phyloP scores from a whole-genome alignment of 2,329 filamentous ascomycete species.

The Fusarium torreyae region DNA sequence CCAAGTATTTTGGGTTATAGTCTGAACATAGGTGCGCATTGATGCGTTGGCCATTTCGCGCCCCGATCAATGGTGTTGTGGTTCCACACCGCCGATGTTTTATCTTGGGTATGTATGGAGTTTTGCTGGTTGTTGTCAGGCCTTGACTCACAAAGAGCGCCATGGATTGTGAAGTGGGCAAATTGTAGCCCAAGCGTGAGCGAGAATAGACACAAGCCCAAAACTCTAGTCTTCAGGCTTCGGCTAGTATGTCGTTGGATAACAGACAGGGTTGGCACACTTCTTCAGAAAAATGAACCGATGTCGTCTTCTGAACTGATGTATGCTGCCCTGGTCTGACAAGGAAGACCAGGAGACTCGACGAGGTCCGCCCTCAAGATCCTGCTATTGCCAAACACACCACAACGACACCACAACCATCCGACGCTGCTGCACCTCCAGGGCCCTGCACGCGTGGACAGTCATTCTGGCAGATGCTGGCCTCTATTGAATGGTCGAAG shows the following conservation, averaged over 20 bases:
- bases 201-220: constrained; percentile 28
- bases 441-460: constrained; percentile 26
- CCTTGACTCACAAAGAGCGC: constrained; percentile 40
- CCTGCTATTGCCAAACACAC: constrained; percentile 44
- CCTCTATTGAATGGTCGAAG: constrained; percentile 23
- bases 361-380: constrained; percentile 27
- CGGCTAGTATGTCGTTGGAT: constrained; percentile 9
- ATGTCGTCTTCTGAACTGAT: constrained; percentile 38
- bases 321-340: constrained; percentile 29
- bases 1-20: constrained; percentile 33
- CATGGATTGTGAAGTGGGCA: constrained; percentile 18
- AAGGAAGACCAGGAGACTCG: constrained; percentile 36
- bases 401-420: constrained; percentile 50
- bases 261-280: constrained; percentile 26
- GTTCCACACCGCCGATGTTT: constrained; percentile 42
- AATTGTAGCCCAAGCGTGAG: constrained; percentile 21
- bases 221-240: constrained; percentile 30
- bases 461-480: constrained; percentile 20
- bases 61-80: constrained; percentile 34
- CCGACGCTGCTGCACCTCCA: constrained; percentile 39
- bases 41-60: constrained; percentile 45
- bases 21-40: constrained; percentile 36
- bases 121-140: constrained; percentile 27
- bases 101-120: constrained; percentile 40
- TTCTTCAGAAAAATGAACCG: constrained; percentile 28